Conservation (phyloP, 2,329 filamentous ascomycete species). For the Aspergillus melleus region DNA sequence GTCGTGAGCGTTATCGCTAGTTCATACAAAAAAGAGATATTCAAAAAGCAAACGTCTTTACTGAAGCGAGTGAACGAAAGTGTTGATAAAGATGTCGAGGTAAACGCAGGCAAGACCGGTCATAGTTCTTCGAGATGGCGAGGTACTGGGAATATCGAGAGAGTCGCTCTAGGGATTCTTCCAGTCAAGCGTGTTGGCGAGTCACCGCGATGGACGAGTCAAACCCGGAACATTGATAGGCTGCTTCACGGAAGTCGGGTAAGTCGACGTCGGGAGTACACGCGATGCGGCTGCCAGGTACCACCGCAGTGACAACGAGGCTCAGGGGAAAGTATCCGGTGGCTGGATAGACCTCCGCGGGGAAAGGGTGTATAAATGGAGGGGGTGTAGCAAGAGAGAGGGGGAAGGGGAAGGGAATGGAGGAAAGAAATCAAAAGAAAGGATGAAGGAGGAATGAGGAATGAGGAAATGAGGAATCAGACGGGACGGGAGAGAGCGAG, state of each 20-base stretch:
- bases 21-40: slow-evolving; percentile 28
- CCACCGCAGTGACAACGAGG: slow-evolving; percentile 12
- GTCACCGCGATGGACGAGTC: slow-evolving; percentile 10
- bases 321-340: slow-evolving; percentile 13
- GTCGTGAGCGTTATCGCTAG: slow-evolving; percentile 33
- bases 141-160: slow-evolving; percentile 10
- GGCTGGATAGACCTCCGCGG: not conserved
- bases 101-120: slow-evolving; percentile 13
- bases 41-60: slow-evolving; percentile 5
- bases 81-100: slow-evolving; percentile 12
- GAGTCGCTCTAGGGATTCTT: slow-evolving; percentile 9
- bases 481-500: slow-evolving; percentile 5
- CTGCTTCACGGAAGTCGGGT: not conserved
- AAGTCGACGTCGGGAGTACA: slow-evolving; percentile 18
- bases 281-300: slow-evolving; percentile 21
- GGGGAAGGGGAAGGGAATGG: slow-evolving; percentile 2
- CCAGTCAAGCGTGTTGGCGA: slow-evolving; percentile 12
- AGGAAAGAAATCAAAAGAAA: slow-evolving; percentile 2
- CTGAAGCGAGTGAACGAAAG: slow-evolving; percentile 21
- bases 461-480: slow-evolving; percentile 9
- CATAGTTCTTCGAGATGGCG: slow-evolving; percentile 23
- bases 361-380: not conserved
- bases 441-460: slow-evolving; percentile 2
- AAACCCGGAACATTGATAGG: slow-evolving; percentile 11
- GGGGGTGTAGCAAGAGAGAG: slow-evolving; percentile 2